A percentile compares a stretch with the other conserved stretches of the same genome.
Conservation (phyloP, 306 rosid genomes). For the Medicago arabica region DNA sequence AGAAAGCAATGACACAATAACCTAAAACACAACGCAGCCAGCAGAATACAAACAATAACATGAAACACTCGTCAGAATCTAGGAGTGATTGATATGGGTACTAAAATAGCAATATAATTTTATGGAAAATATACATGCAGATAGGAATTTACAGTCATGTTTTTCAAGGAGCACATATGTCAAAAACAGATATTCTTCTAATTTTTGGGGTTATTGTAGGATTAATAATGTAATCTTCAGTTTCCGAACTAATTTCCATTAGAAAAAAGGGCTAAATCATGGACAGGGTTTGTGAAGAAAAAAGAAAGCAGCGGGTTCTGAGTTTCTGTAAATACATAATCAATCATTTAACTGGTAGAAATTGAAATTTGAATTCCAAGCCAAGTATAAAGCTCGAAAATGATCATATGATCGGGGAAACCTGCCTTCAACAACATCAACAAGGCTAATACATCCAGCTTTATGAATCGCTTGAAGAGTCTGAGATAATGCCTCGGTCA, state of each 20-base stretch:
- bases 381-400: neutral
- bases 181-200: neutral
- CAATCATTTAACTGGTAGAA: conserved; percentile 25
- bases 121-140: neutral
- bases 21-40: conserved; percentile 16
- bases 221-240: conserved; percentile 17
- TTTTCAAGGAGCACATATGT: conserved; percentile 5
- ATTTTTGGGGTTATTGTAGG: neutral
- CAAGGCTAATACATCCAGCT: conserved; percentile 89
- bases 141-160: conserved; percentile 9
- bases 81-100: neutral
- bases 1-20: neutral
- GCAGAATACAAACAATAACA: conserved; percentile 16
- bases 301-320: conserved; percentile 3
- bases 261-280: conserved; percentile 15
- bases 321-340: conserved; percentile 23
- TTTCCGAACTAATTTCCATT: conserved; percentile 3
- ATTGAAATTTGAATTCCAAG: conserved; percentile 28
- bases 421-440: conserved; percentile 90
- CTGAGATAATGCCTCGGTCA: conserved; percentile 72
- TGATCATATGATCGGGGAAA: conserved; percentile 17
- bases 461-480: conserved; percentile 92
- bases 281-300: neutral
- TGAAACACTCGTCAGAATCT: neutral
- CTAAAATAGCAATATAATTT: neutral